A percentile compares a stretch with the other conserved stretches of the same genome.
Conservation (phyloP, 208 protist genomes). For the Leishmania arabica region DNA sequence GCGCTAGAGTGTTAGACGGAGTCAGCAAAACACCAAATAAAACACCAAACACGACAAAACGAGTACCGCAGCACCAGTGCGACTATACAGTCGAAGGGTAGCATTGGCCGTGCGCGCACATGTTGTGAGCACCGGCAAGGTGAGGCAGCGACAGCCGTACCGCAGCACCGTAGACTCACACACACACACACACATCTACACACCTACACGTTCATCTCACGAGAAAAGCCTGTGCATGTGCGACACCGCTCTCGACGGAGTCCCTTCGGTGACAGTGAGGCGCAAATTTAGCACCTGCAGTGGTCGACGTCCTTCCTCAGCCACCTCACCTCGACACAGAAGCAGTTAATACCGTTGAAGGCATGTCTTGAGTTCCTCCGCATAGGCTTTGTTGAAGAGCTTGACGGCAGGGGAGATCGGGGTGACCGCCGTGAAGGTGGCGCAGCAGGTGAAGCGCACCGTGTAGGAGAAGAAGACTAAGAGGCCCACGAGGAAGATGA, state of each 20-base stretch:
- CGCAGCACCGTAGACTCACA: too few species aligned
- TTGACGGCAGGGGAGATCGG: conserved; percentile 39
- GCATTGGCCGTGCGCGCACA: background rate
- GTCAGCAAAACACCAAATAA: background rate
- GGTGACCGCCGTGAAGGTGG: conserved; percentile 64
- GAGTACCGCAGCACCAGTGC: background rate
- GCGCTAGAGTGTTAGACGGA: background rate
- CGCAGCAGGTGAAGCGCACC: conserved; percentile 71
- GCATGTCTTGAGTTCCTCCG: conserved; percentile 49
- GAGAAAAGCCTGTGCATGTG: background rate
- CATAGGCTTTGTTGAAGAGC: conserved; percentile 52
- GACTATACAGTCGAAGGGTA: background rate
- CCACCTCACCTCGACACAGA: background rate
- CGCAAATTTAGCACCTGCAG: background rate
- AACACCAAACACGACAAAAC: background rate
- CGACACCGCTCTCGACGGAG: background rate
- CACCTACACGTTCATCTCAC: background rate
- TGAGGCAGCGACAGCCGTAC: background rate
- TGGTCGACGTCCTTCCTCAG: background rate
- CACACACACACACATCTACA: too few species aligned
- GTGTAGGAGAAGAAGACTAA: conserved; percentile 55
- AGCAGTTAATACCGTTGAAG: conserved; percentile 50
- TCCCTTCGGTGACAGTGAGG: background rate
- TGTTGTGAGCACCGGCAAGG: background rate
- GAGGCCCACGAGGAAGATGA: conserved; percentile 45